Evolutionary conservation across 2,329 filamentous ascomycete genomes (phyloP).

Genomic region (Fonsecaea multimorphosa): DNA sequence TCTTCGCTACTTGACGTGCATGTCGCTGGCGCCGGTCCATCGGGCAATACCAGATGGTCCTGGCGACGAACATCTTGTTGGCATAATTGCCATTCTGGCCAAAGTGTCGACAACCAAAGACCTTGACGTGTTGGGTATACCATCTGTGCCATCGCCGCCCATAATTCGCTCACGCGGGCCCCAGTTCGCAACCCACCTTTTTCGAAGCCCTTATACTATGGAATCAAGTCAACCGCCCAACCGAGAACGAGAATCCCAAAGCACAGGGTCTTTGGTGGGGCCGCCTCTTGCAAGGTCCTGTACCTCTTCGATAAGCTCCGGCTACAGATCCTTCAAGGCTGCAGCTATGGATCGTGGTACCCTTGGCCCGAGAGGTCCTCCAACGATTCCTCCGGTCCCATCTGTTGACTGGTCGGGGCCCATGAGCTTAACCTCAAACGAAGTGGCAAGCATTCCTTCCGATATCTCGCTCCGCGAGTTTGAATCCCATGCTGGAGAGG

Average conservation of each 20-base stretch:
- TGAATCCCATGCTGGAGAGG: neutral
- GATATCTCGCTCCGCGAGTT: neutral
- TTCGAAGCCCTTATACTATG: too few species aligned
- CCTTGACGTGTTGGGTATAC: neutral
- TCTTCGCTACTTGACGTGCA: neutral
- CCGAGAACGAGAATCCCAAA: too few species aligned
- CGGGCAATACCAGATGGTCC: too few species aligned
- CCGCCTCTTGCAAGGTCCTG: conserved; percentile 10
- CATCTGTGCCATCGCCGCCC: neutral
- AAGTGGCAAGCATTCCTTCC: neutral
- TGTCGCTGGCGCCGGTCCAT: too few species aligned
- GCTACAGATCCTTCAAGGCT: conserved; percentile 15
- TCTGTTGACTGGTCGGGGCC: neutral
- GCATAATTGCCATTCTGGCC: neutral
- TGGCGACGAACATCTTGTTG: neutral
- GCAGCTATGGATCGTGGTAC: neutral
- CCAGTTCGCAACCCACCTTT: too few species aligned
- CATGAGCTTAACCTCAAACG: neutral
- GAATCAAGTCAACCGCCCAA: neutral
- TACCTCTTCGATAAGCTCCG: conserved; percentile 7
- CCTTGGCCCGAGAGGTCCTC: neutral
- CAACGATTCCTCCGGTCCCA: neutral
- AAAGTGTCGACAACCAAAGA: neutral
- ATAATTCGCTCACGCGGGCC: too few species aligned
- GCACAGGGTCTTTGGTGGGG: neutral